Percentiles rank a stretch among this genome's conserved stretches.
phyloP scores from a whole-genome alignment of 2,329 filamentous ascomycete species.

The Aspergillus ruber region DNA sequence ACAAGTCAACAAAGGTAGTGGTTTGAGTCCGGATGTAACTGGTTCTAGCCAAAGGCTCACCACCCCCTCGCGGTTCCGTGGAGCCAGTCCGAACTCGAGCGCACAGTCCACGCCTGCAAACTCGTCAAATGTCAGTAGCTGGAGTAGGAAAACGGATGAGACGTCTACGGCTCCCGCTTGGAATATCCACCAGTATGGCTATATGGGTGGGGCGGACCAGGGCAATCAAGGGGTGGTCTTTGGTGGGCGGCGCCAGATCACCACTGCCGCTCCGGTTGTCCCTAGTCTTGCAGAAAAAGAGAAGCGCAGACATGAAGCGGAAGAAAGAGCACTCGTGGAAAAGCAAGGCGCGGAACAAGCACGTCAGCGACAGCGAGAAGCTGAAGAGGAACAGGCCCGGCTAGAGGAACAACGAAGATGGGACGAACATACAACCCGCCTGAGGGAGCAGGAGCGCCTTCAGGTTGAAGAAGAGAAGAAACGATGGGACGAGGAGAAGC shows the following conservation, averaged over 20 bases:
- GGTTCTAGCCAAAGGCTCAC: conserved; percentile 50
- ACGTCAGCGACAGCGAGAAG: conserved; percentile 44
- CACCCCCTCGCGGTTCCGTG: conserved; percentile 30
- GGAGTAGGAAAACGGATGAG: conserved; percentile 82
- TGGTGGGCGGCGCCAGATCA: conserved; percentile 87
- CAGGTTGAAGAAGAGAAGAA: conserved; percentile 42
- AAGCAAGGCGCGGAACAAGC: conserved; percentile 50
- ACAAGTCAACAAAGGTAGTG: conserved; percentile 51
- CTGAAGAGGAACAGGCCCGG: conserved; percentile 41
- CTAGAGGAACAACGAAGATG: conserved; percentile 42
- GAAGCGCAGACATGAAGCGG: conserved; percentile 55
- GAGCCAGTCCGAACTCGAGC: conserved; percentile 36
- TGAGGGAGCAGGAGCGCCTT: conserved; percentile 47
- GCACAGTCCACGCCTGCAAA: conserved; percentile 58
- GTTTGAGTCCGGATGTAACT: conserved; percentile 60
- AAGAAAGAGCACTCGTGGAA: conserved; percentile 44
- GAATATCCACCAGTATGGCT: conserved; percentile 98
- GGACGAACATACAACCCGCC: conserved; percentile 40
- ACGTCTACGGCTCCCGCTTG: conserved; percentile 78
- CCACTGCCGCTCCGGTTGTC: conserved; percentile 69
- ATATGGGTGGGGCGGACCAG: conserved; percentile 95
- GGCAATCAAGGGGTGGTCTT: conserved; percentile 92
- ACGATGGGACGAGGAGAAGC: conserved; percentile 49
- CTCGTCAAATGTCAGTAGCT: conserved; percentile 66
- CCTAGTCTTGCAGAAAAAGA: conserved; percentile 82